Evolutionary conservation across 352 stramenopile genomes (phyloP), one percentile per base, ranked within the genome.

Genomic region (Elongisporangium undulatum): DNA sequence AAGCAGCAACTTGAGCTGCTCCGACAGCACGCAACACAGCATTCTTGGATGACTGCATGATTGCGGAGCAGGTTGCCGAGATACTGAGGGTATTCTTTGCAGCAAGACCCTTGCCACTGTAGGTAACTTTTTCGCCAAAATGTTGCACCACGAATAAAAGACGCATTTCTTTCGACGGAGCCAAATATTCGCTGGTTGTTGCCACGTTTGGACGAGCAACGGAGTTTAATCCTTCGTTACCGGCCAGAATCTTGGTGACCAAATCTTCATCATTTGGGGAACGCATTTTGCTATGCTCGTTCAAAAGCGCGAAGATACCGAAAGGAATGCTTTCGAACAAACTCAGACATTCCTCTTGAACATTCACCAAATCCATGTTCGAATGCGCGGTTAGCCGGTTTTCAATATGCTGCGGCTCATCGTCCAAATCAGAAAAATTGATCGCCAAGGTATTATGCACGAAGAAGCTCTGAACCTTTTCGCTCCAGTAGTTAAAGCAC

Each of bases 21-120:
- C 82, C 82, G 13, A 92, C 79, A 24, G 82, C 82, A 56, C 83
- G 79, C 13, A 92, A 66, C 21, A 92, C 79, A 6, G 69, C 71
- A 64, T 94, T 94, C 53, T 83, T 92, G 20, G 85, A 94, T 15
- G 82, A 92, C 22, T 92, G 82, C 76, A 94, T 89, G 51, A 94
- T 94, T 6, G 85, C 85, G 1, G 77, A 82, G 59, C 82, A 91
- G 5, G 85, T 94, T 0, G 82, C 72, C 7, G 85, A 94, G 49
- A 94, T 89, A 21, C 64, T 87, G 15, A 90, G 63, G 5, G 78
- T 81, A 58, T 94, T 94, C 59, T 86, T 88, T 1, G 71, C 56
- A 2, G 76, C 75, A 17, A 94, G 59, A 1, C 81, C 77, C 57
- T 92, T 90, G 10, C 79, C 85, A 52, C 75, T 86, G 65, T 94